Evolutionary conservation across 192 early-diverging fungal species (phyloP).

Genomic region (Geosiphon pyriformis): DNA sequence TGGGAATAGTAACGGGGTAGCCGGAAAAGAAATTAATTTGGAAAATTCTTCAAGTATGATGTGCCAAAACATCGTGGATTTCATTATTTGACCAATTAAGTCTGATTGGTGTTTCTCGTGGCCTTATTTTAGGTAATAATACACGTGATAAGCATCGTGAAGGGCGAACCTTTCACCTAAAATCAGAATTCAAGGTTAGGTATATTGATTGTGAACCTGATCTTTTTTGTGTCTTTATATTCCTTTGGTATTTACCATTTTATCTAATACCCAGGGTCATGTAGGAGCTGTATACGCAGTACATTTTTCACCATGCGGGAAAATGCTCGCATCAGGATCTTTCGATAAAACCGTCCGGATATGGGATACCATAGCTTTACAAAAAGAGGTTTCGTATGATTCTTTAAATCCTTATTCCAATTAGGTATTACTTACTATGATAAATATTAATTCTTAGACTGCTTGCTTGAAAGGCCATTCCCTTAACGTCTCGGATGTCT

Average conservation of each 20-base stretch:
- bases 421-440: too few species aligned
- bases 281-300: constrained; percentile 85
- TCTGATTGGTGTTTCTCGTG: too few species aligned
- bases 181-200: constrained; percentile 60
- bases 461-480: constrained; percentile 68
- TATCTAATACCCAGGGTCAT: constrained; percentile 71
- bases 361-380: constrained; percentile 68
- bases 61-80: too few species aligned
- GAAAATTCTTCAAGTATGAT: constrained; percentile 16
- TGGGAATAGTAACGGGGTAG: too few species aligned
- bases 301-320: constrained; percentile 79
- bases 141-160: constrained; percentile 38
- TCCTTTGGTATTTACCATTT: too few species aligned
- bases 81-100: too few species aligned
- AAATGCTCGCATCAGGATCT: constrained; percentile 81
- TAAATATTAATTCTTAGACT: constrained; percentile 33
- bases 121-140: constrained; percentile 4
- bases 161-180: constrained; percentile 52
- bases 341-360: constrained; percentile 92
- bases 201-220: too few species aligned
- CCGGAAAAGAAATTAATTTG: constrained; percentile 14
- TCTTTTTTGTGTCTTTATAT: too few species aligned
- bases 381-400: constrained; percentile 77
- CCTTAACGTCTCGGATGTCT: constrained; percentile 73
- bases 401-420: too few species aligned